Evolutionary conservation across 306 rosid species (phyloP).

Genomic region (Vigna trinervia): DNA sequence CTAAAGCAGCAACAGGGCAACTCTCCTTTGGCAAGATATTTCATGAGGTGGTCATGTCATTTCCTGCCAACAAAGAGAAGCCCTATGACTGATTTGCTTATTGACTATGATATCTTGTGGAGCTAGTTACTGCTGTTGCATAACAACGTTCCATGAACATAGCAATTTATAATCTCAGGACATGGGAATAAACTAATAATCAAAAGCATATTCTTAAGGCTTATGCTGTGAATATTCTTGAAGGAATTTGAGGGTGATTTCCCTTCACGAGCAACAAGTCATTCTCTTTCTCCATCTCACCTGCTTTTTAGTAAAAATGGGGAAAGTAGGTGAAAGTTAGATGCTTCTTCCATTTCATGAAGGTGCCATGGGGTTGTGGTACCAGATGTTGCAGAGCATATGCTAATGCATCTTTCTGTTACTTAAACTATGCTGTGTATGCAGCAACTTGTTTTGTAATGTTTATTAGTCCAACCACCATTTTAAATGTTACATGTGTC

Average conservation of each 20-base stretch:
- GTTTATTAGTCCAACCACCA: conserved; percentile 19
- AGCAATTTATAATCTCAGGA: conserved; percentile 49
- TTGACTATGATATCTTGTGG: neutral
- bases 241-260: neutral
- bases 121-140: conserved; percentile 30
- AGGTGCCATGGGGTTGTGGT: conserved; percentile 29
- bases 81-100: conserved; percentile 43
- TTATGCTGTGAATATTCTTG: conserved; percentile 46
- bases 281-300: conserved; percentile 35
- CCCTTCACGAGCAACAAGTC: neutral
- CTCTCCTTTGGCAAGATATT: conserved; percentile 41
- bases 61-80: conserved; percentile 40
- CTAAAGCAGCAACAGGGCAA: conserved; percentile 40
- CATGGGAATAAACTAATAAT: conserved; percentile 54
- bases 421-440: conserved; percentile 7
- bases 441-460: conserved; percentile 3
- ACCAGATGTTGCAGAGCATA: conserved; percentile 42
- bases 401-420: conserved; percentile 42
- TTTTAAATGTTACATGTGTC: neutral
- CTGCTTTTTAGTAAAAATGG: conserved; percentile 17
- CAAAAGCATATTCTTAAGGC: conserved; percentile 57
- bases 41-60: neutral
- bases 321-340: conserved; percentile 40
- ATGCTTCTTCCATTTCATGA: conserved; percentile 50
- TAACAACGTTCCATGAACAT: conserved; percentile 6